A percentile compares a stretch with the other conserved stretches of the same genome.
Evolutionary conservation across 2,329 filamentous ascomycete species (phyloP).

Genomic region (Diaporthe citriasiana): DNA sequence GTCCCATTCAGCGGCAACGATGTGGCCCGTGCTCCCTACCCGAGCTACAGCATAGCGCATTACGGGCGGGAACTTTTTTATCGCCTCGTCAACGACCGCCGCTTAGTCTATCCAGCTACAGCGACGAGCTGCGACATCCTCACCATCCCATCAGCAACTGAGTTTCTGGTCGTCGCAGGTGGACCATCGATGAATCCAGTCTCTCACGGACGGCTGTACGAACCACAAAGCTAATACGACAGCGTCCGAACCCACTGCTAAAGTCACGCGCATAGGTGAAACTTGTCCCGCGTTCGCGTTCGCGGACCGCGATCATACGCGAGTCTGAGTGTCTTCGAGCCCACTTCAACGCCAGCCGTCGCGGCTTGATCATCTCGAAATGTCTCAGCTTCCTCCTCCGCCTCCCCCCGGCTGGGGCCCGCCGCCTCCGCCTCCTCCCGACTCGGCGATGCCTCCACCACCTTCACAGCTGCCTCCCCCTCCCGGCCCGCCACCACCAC

Average conservation of each 20-base stretch:
- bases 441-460: constrained; percentile 70
- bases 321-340: constrained; percentile 34
- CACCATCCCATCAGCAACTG: constrained; percentile 28
- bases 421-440: constrained; percentile 60
- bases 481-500: constrained; percentile 70
- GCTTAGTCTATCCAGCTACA: not conserved
- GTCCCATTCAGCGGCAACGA: not conserved
- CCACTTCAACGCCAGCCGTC: constrained; percentile 19
- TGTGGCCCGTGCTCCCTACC: constrained; percentile 18
- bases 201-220: constrained; percentile 37
- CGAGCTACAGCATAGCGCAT: constrained; percentile 28
- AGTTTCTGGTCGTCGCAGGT: constrained; percentile 23
- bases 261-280: constrained; percentile 43
- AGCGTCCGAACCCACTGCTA: constrained; percentile 21
- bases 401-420: constrained; percentile 71
- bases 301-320: constrained; percentile 41
- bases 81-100: constrained; percentile 27
- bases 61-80: constrained; percentile 36
- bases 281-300: constrained; percentile 41
- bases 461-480: constrained; percentile 70
- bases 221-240: constrained; percentile 25
- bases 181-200: constrained; percentile 26
- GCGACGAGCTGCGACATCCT: constrained; percentile 14
- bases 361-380: constrained; percentile 48
- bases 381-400: constrained; percentile 68